Base-by-base conservation (phyloP, 2,329 filamentous ascomycete genomes). In the Lojkania enalia region DNA sequence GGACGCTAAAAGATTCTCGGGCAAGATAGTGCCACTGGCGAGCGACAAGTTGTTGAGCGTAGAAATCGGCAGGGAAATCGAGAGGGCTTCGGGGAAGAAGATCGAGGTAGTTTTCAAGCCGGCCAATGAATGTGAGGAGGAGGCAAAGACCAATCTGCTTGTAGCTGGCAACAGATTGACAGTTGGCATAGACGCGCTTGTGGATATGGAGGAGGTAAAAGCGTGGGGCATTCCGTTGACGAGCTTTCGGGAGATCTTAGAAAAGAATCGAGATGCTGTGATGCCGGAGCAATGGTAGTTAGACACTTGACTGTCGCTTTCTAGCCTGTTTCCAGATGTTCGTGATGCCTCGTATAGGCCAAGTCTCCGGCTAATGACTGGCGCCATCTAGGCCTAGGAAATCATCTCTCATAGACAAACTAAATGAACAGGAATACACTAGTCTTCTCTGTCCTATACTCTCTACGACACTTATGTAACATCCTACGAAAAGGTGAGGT, bases 161-260 rank as follows among this genome's bases (percentile, higher is more conserved):
- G 48, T 77, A 13, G 47, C 44, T 12, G 13, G 72, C 58, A 75
- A 79, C 47, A 33, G 67, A 13, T 36, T 60, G 12, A 60, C 70
- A 54, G 63, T 71, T 5, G 62, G 67, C 5, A n/a, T 73, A 59
- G 51, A 52, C 0, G 49, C 66, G 2, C 63, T 71, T 46, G 61
- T 72, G 3, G 66, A 77, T 40, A 40, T 54, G 38, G 55, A 60
- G 9, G 52, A 58, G 38, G 42, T 58, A 3, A 66, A 60, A 48
- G 51, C 51, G 7, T 77, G 67, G 68, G 71, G 67, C 0, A 58
- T 80, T 23, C 61, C 67, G 2, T 35, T 77, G 41, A 70, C 67
- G n/a, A 73, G 63, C 0, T 75, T 80, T 45, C 57, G 67, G n/a
- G 52, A 63, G 15, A 80, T 74, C 19, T 43, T 60, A 39, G 44